Evolutionary conservation across 2,329 filamentous ascomycete species (phyloP), one percentile per base, ranked within the genome.

Genomic region (Neonectria hederae): DNA sequence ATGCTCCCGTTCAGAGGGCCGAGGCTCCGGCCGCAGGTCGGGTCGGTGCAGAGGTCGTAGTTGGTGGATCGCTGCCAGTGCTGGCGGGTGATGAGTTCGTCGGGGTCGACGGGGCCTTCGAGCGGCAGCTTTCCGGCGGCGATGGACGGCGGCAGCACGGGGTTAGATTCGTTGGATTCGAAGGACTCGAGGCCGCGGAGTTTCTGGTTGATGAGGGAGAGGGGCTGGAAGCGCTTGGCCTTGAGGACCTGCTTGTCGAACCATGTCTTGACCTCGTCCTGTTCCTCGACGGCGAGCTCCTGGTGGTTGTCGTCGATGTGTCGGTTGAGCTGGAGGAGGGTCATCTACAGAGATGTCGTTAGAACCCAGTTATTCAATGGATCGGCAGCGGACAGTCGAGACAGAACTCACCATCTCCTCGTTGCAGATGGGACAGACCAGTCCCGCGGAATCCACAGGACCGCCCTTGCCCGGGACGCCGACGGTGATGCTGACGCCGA

Each of bases 191-290:
- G 84, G 10, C 94, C 94, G 64, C 96, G 94, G 22, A 97, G 85
- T 76, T 97, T 97, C 81, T 97, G 94, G 80, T 97, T 97, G 73
- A 97, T 87, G 4, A 97, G 86, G 1, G 94, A 94, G 1, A 97
- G 86, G 0, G 94, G 94, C 75, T 97, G 94, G 78, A 97, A 97
- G 69, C 90, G 90, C 79, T 96, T 97, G 11, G 94, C 94, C 78
- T 97, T 97, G 70, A 92, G 86, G 80, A 97, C 94, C 79, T 97
- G 94, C 75, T 93, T 92, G 82, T 97, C 93, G 81, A 97, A 97
- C 94, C 94, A 97, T 43, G 94, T 95, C 82, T 97, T 97, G 72
- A 97, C 94, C 80, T 97, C 93, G 78, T 97, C 93, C 76, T 97
- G 94, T 76, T 94, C 90, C 65, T 93, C 87, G 68, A 92, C 92